These are phyloP conservation scores for Penicillium sp. DNA, from an alignment of 2,329 filamentous ascomycete genomes.

Conservation along the genomic window DNA sequence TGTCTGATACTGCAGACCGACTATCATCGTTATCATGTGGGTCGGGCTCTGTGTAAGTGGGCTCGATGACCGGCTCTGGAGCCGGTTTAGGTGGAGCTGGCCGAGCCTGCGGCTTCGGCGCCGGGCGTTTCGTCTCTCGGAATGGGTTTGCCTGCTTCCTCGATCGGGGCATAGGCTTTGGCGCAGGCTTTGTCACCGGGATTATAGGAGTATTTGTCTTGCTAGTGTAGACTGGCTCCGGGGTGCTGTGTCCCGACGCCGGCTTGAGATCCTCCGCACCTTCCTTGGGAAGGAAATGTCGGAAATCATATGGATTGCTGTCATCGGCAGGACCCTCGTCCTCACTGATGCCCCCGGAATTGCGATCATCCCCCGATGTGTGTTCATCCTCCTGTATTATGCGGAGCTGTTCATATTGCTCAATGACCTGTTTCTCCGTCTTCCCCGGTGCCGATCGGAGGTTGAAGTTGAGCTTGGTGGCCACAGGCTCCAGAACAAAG, in stretches of 20 bases:
- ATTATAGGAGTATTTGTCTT: slow-evolving; percentile 37
- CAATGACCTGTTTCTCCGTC: slow-evolving; percentile 63
- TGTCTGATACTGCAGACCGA: slow-evolving; percentile 34
- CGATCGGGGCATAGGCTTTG: slow-evolving; percentile 27
- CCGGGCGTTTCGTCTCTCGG: slow-evolving; percentile 27
- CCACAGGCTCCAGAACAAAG: slow-evolving; percentile 78
- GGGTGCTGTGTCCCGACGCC: slow-evolving; percentile 34
- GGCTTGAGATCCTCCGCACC: slow-evolving; percentile 36
- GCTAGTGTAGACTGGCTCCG: slow-evolving; percentile 35
- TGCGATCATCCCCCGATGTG: slow-evolving; percentile 33
- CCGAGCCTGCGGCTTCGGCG: slow-evolving; percentile 22
- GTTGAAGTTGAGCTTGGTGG: slow-evolving; percentile 87
- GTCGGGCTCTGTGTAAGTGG: slow-evolving; percentile 20
- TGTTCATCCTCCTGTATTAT: slow-evolving; percentile 39
- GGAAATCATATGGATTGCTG: slow-evolving; percentile 50
- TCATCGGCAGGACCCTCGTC: slow-evolving; percentile 46
- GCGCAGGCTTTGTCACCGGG: slow-evolving; percentile 27
- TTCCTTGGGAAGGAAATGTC: slow-evolving; percentile 49
- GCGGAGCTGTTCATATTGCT: slow-evolving; percentile 66
- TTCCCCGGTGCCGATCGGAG: slow-evolving; percentile 68
- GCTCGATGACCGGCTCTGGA: slow-evolving; percentile 18
- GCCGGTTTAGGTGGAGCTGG: slow-evolving; percentile 11
- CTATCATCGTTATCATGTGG: slow-evolving; percentile 25
- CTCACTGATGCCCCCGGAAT: slow-evolving; percentile 31
- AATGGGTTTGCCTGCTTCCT: slow-evolving; percentile 36